Conservation (phyloP, 495 filamentous ascomycete species). For the Neurospora tetrasperma region DNA sequence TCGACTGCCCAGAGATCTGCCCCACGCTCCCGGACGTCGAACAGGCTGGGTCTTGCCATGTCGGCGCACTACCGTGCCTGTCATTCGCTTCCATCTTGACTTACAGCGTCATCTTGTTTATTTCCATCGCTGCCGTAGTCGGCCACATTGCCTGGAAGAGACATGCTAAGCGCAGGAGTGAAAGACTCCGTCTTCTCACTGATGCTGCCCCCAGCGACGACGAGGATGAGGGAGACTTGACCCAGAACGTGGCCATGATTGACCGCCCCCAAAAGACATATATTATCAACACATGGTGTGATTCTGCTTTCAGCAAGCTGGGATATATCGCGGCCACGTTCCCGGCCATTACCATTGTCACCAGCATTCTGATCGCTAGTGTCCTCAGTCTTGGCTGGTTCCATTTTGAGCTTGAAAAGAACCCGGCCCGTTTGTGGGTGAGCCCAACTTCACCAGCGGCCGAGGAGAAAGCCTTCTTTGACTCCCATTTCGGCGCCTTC, state of each 20-base stretch:
- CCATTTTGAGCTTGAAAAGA: conserved; percentile 72
- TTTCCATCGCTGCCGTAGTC: conserved; percentile 54
- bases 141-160: conserved; percentile 66
- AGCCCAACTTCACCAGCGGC: conserved; percentile 85
- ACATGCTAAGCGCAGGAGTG: conserved; percentile 60
- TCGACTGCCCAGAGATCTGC: conserved; percentile 82
- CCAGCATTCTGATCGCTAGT: conserved; percentile 57
- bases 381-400: conserved; percentile 80
- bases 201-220: conserved; percentile 78
- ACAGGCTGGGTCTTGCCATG: conserved; percentile 58
- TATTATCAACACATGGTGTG: conserved; percentile 63
- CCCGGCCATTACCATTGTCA: conserved; percentile 69
- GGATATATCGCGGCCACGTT: conserved; percentile 72
- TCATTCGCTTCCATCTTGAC: conserved; percentile 85
- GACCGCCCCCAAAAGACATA: conserved; percentile 68
- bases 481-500: conserved; percentile 90
- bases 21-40: conserved; percentile 65
- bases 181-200: conserved; percentile 75
- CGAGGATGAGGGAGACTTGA: conserved; percentile 76
- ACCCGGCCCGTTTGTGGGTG: conserved; percentile 91
- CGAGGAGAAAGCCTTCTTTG: conserved; percentile 88
- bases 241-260: conserved; percentile 55
- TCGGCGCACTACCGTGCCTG: conserved; percentile 78
- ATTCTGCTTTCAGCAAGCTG: conserved; percentile 72
- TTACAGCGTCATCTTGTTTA: conserved; percentile 62